Evolutionary conservation across 139 green algal species (phyloP), one percentile per base, ranked within the genome.

Genomic region (Micractinium sp.): DNA sequence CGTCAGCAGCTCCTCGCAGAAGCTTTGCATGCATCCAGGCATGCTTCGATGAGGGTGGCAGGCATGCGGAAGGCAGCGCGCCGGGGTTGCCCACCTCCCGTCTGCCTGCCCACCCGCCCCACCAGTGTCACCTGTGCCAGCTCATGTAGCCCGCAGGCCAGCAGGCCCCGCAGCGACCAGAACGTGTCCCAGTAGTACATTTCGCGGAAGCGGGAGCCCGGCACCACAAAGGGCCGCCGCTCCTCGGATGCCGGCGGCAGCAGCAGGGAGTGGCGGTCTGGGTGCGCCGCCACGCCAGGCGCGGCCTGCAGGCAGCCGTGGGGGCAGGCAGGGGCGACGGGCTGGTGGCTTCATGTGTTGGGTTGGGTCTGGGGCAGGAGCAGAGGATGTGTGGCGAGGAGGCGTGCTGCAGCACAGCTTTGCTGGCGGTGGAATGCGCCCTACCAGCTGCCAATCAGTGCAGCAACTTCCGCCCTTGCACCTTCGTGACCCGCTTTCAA

Each of bases 141-240:
- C 0, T 93, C 75, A 12, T 31, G 38, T 92, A 99, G 95, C 2
- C 91, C 91, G 88, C 92, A 95, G 0, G 94, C 94, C 33, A 99
- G 89, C 82, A 99, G 92, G 0, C 97, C 97, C 1, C 88, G 85
- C 5, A 98, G 60, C 7, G 97, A 90, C 97, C 96, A 99, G 87
- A 97, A 97, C 25, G 87, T 92, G 93, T 99, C 97, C 97, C 96
- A 98, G 90, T 98, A 97, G 93, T 99, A 99, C 31, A 89, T 89
- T 91, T 98, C 96, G 9, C 96, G 90, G 87, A 98, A 98, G 29
- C 97, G 85, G 63, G 96, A 94, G 0, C 97, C 97, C 0, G 97
- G 94, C 0, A 99, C 89, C 18, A 98, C 85, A 9, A 96, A 93
- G 12, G 90, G 88, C 38, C 95, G 67, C 0, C 14, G 5, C 14